Percentiles rank a stretch among this genome's conserved stretches.
Conservation (phyloP, 805 yeast genomes). For the Hermanozyma aechmeae region DNA sequence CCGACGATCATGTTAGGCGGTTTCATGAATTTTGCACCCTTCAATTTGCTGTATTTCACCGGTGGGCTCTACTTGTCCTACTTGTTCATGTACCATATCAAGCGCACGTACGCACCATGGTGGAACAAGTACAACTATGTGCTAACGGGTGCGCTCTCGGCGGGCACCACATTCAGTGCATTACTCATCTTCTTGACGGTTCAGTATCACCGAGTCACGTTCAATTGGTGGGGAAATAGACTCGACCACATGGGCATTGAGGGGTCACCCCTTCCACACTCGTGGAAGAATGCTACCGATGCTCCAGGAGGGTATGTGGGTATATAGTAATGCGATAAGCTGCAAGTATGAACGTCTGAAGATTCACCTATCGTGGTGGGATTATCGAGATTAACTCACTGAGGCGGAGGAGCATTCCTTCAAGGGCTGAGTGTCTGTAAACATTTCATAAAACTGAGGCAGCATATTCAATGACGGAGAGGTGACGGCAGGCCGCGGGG, state of each 20-base stretch:
- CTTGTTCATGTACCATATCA: constrained; percentile 46
- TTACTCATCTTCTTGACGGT: constrained; percentile 49
- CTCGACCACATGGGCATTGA: constrained; percentile 26
- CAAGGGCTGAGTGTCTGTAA: too few relatives aligned
- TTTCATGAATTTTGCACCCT: constrained; percentile 40
- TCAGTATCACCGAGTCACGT: constrained; percentile 30
- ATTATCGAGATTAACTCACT: not conserved
- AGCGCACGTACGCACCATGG: constrained; percentile 42
- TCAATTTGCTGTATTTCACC: constrained; percentile 42
- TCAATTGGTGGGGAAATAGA: constrained; percentile 62
- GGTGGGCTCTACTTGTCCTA: constrained; percentile 54
- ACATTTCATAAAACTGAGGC: too few relatives aligned
- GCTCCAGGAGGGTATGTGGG: constrained; percentile 17
- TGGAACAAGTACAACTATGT: constrained; percentile 70
- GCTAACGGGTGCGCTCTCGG: constrained; percentile 45
- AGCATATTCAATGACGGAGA: too few relatives aligned
- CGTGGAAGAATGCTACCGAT: constrained; percentile 21
- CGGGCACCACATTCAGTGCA: constrained; percentile 58
- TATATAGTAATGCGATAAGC: not conserved
- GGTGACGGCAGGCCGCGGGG: too few relatives aligned
- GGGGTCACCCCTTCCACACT: constrained; percentile 15
- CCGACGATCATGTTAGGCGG: constrained; percentile 49
- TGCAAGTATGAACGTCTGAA: not conserved
- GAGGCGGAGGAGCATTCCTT: not conserved
- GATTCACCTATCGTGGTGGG: not conserved